Base-by-base conservation (phyloP, 306 rosid species). In the Gynostemma pentaphyllum region DNA sequence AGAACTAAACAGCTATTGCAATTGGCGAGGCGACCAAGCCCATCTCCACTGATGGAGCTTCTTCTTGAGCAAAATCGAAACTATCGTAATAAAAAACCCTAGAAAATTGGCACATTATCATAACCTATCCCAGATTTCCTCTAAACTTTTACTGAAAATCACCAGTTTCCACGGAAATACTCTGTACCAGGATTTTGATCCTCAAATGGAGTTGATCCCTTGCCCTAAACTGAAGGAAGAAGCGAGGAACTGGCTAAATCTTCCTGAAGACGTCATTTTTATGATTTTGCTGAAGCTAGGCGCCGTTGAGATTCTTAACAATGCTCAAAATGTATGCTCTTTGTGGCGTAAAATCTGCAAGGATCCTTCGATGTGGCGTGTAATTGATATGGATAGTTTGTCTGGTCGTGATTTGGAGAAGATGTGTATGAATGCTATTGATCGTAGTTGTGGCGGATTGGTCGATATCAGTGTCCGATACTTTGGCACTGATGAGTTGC, bases 321-420 rank as follows among this genome's bases (percentile, higher is more conserved):
- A n/a, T 28, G 85, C 74, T 32, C 82, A 70, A 56, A 12, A 5
- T 1, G 94, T 82, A 48, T 88, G 94, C 74, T 52, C 73, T 11
- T 9, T 29, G 19, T 87, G 96, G 92, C 82, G 80, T 59, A 54
- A 47, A 7, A 70, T 87, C 74, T 68, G 85, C 34, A 72, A 55
- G 70, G 87, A 85, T 22, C 96, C 92, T 32, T 34, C 45, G 18
- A 50, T 79, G 30, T 85, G 85, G 87, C 81, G 84, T 62, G 22
- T 62, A 46, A 60, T 87, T 53, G 78, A 79, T 64, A 80, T 87
- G 85, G 44, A 11, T 5, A 56, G 69, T 67, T 7, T 16, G 8
- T 54, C 71, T 3, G 9, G 41, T 6, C 9, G 15, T 18, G 12
- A 28, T 22, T 32, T 74, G 49, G 76, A 26, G 34, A 3, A n/a